Evolutionary conservation across 2,329 filamentous ascomycete species (phyloP).

Genomic region (Pseudonectria foliicola): DNA sequence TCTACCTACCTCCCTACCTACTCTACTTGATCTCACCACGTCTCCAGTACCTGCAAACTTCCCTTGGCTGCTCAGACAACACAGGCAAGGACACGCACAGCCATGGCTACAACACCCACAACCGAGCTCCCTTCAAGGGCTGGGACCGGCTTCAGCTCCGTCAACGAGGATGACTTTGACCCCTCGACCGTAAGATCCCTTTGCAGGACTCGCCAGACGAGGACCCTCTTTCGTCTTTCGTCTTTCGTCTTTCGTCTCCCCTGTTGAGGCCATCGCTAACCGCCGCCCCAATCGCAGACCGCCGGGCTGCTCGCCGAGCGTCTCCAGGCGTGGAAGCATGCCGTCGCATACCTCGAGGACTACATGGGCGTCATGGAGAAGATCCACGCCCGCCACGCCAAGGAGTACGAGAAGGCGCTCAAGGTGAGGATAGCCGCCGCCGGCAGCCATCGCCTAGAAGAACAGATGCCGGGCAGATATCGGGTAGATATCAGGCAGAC

Average conservation of each 20-base stretch:
- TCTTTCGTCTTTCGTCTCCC: too few relatives aligned
- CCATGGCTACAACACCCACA: slow-evolving; percentile 23
- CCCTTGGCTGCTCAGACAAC: too few relatives aligned
- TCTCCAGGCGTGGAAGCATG: slow-evolving; percentile 92
- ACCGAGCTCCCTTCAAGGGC: slow-evolving; percentile 39
- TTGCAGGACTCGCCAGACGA: too few relatives aligned
- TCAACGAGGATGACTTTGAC: slow-evolving; percentile 53
- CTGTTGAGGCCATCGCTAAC: not conserved
- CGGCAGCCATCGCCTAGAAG: too few relatives aligned
- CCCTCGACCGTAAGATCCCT: slow-evolving; percentile 47
- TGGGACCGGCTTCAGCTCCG: slow-evolving; percentile 36
- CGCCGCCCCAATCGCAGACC: slow-evolving; percentile 42
- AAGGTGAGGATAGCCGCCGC: slow-evolving; percentile 47
- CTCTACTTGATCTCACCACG: too few relatives aligned
- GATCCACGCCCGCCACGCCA: slow-evolving; percentile 74
- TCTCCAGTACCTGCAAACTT: too few relatives aligned
- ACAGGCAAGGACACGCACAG: not conserved
- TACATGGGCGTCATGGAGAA: slow-evolving; percentile 83
- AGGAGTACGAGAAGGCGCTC: slow-evolving; percentile 90
- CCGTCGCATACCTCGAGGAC: slow-evolving; percentile 82
- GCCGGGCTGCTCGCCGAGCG: slow-evolving; percentile 79
- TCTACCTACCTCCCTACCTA: too few relatives aligned
- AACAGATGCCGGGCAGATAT: too few relatives aligned
- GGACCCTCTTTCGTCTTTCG: too few relatives aligned
- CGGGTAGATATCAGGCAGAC: too few relatives aligned